A percentile compares a stretch with the other conserved stretches of the same genome.
These are phyloP conservation scores for Vitis hybrid DNA, from an alignment of 177 flowering plant species.

Conservation along the genomic window DNA sequence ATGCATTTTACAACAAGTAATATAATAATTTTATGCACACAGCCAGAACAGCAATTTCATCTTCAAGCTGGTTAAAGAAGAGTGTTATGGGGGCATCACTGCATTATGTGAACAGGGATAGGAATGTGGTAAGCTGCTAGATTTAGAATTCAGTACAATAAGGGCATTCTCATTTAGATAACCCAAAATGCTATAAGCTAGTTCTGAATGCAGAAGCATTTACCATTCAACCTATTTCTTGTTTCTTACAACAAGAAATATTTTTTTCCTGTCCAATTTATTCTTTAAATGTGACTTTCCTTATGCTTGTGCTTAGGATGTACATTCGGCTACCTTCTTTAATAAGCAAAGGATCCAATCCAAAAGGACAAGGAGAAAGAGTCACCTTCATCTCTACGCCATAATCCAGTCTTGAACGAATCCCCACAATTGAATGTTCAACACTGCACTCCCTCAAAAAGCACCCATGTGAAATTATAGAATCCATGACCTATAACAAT, in stretches of 20 bases:
- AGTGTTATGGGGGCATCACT: too few species aligned
- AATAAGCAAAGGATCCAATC: not conserved
- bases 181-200: too few species aligned
- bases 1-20: not conserved
- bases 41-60: too few species aligned
- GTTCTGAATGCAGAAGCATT: too few species aligned
- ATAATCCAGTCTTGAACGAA: not conserved
- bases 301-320: too few species aligned
- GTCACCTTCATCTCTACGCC: slow-evolving; percentile 1
- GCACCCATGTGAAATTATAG: slow-evolving; percentile 7
- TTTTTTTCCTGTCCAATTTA: too few species aligned
- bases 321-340: not conserved
- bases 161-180: too few species aligned
- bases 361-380: not conserved
- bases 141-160: not conserved
- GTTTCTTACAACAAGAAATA: too few species aligned
- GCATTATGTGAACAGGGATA: not conserved
- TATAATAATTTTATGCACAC: too few species aligned
- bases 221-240: too few species aligned
- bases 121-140: not conserved
- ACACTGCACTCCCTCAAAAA: slow-evolving; percentile 2
- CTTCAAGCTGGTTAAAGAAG: too few species aligned
- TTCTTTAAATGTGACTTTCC: too few species aligned
- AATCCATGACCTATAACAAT: not conserved
- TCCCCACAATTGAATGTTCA: slow-evolving; percentile 6